These are phyloP conservation scores for Sporothrix luriei DNA, from an alignment of 2,329 filamentous ascomycete genomes.

Conservation along the genomic window DNA sequence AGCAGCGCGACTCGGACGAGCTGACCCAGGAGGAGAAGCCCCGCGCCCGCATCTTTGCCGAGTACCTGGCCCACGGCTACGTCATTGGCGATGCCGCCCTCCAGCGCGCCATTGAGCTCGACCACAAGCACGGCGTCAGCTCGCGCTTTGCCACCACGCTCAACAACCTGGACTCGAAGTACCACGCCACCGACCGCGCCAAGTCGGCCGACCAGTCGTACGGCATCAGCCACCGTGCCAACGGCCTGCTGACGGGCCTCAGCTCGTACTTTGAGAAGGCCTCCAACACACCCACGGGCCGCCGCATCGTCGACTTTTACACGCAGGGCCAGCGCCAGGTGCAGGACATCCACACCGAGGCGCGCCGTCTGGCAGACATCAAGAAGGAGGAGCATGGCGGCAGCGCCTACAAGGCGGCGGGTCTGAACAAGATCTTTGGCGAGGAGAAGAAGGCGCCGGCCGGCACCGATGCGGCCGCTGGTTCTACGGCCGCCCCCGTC, in stretches of 20 bases:
- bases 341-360: slow-evolving; percentile 90
- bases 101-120: slow-evolving; percentile 80
- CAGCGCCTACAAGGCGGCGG: slow-evolving; percentile 61
- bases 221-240: slow-evolving; percentile 74
- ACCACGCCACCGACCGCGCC: slow-evolving; percentile 84
- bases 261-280: slow-evolving; percentile 95
- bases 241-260: slow-evolving; percentile 64
- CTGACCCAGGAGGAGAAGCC: slow-evolving; percentile 97
- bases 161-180: slow-evolving; percentile 76
- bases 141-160: slow-evolving; percentile 77
- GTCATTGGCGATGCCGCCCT: slow-evolving; percentile 74
- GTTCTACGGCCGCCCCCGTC: background rate
- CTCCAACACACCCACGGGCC: slow-evolving; percentile 79
- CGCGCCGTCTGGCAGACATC: slow-evolving; percentile 80
- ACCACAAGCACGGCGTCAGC: slow-evolving; percentile 86
- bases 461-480: background rate
- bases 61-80: slow-evolving; percentile 96
- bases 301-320: slow-evolving; percentile 88
- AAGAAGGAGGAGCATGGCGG: slow-evolving; percentile 70
- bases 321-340: slow-evolving; percentile 82
- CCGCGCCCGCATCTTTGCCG: slow-evolving; percentile 85
- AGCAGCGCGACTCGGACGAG: slow-evolving; percentile 65
- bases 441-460: slow-evolving; percentile 33
- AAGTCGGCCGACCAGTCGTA: slow-evolving; percentile 83
- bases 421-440: slow-evolving; percentile 62